phyloP scores from a whole-genome alignment of 768 basidiomycete genomes.

The Russula earlei region DNA sequence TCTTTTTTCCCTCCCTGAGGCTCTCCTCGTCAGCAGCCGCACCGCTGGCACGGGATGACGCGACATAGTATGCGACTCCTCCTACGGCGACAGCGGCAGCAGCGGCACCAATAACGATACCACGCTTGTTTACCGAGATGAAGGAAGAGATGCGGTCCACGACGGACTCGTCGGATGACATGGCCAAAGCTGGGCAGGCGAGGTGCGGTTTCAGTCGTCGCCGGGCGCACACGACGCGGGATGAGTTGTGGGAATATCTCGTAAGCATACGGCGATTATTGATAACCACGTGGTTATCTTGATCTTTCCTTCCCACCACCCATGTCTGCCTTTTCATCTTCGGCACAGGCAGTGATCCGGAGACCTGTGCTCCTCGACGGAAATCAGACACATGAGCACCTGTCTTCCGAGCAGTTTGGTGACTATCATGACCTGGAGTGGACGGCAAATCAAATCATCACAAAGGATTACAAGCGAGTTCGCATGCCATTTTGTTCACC shows the following conservation, averaged over 20 bases:
- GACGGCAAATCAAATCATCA: conserved; percentile 51
- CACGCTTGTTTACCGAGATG: conserved; percentile 69
- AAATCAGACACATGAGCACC: conserved; percentile 27
- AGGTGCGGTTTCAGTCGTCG: background rate
- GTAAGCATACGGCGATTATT: background rate
- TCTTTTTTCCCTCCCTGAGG: conserved; percentile 32
- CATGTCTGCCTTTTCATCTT: conserved; percentile 37
- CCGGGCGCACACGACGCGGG: background rate
- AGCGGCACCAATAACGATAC: conserved; percentile 61
- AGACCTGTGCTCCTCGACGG: conserved; percentile 41
- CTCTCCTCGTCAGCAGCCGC: conserved; percentile 19
- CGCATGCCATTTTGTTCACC: conserved; percentile 20
- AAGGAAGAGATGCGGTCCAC: conserved; percentile 60
- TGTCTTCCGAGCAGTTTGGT: conserved; percentile 37
- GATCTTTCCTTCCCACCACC: no score
- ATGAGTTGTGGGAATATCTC: background rate
- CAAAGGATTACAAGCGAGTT: conserved; percentile 63
- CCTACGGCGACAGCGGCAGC: conserved; percentile 63
- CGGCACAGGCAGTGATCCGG: conserved; percentile 55
- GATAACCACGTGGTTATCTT: background rate
- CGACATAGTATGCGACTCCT: conserved; percentile 68
- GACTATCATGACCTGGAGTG: conserved; percentile 68
- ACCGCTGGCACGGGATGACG: conserved; percentile 38
- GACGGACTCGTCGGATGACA: conserved; percentile 30
- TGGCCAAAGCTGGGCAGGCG: conserved; percentile 11